A percentile compares a stretch with the other conserved stretches of the same genome.
Conservation (phyloP, 768 basidiomycete species). For the Daedaleopsis nitida region DNA sequence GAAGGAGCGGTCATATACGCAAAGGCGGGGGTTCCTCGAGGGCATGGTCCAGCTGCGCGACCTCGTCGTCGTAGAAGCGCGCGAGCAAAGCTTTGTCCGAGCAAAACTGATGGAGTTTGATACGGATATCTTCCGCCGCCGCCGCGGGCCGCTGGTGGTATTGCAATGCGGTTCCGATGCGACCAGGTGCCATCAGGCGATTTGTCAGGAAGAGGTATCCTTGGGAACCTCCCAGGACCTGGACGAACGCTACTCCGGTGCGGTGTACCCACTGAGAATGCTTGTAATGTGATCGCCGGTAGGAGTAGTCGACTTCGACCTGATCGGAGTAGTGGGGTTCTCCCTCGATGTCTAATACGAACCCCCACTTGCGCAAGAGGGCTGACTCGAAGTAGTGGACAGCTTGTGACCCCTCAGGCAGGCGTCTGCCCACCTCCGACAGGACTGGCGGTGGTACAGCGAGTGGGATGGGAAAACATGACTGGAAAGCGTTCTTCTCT, state of each 20-base stretch:
- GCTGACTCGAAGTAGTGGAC: slow-evolving; percentile 81
- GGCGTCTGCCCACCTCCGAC: slow-evolving; percentile 63
- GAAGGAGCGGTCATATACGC: slow-evolving; percentile 34
- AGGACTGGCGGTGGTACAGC: slow-evolving; percentile 73
- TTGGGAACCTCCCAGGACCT: slow-evolving; percentile 75
- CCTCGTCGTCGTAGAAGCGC: slow-evolving; percentile 74
- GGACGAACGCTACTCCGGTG: slow-evolving; percentile 87
- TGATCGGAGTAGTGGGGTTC: slow-evolving; percentile 73
- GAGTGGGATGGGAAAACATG: slow-evolving; percentile 83
- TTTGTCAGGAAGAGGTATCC: slow-evolving; percentile 93
- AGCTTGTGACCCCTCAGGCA: slow-evolving; percentile 67
- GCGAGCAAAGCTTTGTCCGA: slow-evolving; percentile 52
- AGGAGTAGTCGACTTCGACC: slow-evolving; percentile 87
- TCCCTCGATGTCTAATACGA: slow-evolving; percentile 84
- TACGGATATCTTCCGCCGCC: slow-evolving; percentile 63
- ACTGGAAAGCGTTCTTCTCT: slow-evolving; percentile 87
- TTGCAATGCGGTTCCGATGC: slow-evolving; percentile 57
- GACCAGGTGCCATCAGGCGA: slow-evolving; percentile 72
- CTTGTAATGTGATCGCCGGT: slow-evolving; percentile 74
- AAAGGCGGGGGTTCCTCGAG: slow-evolving; percentile 60
- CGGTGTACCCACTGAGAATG: slow-evolving; percentile 93
- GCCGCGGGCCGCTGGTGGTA: slow-evolving; percentile 52
- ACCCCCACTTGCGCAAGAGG: slow-evolving; percentile 74
- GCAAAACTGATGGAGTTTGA: slow-evolving; percentile 66
- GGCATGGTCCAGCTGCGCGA: slow-evolving; percentile 48